Base-by-base conservation (phyloP, 805 yeast genomes). In the Candida qinlingensis region DNA sequence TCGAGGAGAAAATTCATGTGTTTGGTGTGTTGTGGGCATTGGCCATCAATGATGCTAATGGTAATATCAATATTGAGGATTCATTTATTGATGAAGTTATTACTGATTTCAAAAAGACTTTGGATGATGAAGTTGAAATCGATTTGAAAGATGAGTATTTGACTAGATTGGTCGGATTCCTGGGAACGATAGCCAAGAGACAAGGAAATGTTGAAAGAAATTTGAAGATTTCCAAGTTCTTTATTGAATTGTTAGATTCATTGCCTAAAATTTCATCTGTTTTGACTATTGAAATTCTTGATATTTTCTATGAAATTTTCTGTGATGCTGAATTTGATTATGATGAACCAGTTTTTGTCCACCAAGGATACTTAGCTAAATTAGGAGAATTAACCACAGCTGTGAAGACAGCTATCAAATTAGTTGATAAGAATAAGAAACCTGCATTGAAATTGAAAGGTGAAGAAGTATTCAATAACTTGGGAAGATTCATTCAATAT, bases 401-500 rank as follows among this genome's bases (percentile, higher is more conserved):
- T n/a, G 68, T 84, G 48, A 79, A 76, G 54, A 66, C 74, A 4
- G 65, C 71, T 41, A 76, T 82, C 59, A 85, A 83, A 61, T 71
- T 75, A 46, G 77, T 87, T 39, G 95, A 87, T 62, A 83, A 81
- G 62, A 80, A 84, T 53, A 77, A 74, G 52, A 65, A 78, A 50
- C 67, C 75, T 1, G 77, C 69, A 39, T 70, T 87, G 56, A 84
- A 87, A 63, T 70, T 65, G 19, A 75, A 73, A 53, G 87, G 84
- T 35, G 86, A 82, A 45, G 94, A 86, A 50, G 80, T 85, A 1
- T 71, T 79, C 56, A 63, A 66, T 41, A 90, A 87, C 55, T 67
- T 92, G 55, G 80, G 76, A 11, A 72, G 96, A 51, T 92, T 94
- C 63, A 79, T 92, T 47, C 77, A 77, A 48, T 92, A 92, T 68